Percentiles rank a stretch among this genome's conserved stretches.
Conservation (phyloP, 345 rosid species). For the Ailanthus altissimus region DNA sequence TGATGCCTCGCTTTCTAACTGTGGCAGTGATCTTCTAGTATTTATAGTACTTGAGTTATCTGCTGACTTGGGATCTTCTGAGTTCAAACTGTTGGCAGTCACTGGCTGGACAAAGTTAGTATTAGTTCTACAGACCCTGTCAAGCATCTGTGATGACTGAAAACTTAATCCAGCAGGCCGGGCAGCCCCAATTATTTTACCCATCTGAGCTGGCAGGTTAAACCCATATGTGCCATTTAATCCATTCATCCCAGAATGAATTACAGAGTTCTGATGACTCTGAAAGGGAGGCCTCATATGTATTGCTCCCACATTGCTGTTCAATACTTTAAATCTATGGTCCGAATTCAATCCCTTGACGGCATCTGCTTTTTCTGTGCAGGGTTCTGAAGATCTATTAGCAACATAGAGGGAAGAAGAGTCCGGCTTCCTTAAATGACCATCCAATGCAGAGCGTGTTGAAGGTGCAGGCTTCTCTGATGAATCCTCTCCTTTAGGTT, state of each 20-base stretch:
- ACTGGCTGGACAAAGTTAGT: conserved; percentile 26
- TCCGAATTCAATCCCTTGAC: conserved; percentile 25
- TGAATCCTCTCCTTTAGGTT: conserved; percentile 24
- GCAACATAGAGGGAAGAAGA: conserved; percentile 25
- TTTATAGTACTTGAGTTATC: conserved; percentile 23
- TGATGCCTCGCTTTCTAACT: conserved; percentile 12
- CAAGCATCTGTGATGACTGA: conserved; percentile 32
- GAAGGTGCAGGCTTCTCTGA: conserved; percentile 29
- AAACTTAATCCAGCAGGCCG: conserved; percentile 34
- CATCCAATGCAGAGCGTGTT: conserved; percentile 17
- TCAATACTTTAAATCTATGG: conserved; percentile 13
- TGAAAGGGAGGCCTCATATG: conserved; percentile 33
- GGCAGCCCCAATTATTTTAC: conserved; percentile 30
- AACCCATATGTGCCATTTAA: conserved; percentile 38
- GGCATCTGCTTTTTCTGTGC: conserved; percentile 26
- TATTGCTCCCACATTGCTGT: conserved; percentile 26
- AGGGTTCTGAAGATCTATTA: conserved; percentile 29
- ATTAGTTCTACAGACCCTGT: conserved; percentile 27
- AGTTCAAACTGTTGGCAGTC: conserved; percentile 11
- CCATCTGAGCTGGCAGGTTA: conserved; percentile 39
- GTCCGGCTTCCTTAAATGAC: conserved; percentile 15
- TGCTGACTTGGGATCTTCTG: conserved; percentile 27
- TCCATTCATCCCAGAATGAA: conserved; percentile 45
- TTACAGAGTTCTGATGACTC: conserved; percentile 23
- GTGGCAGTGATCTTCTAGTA: conserved; percentile 15